Percentiles rank a stretch among this genome's conserved stretches.
Conservation (phyloP, 352 stramenopile genomes). For the Pythium chondricola region DNA sequence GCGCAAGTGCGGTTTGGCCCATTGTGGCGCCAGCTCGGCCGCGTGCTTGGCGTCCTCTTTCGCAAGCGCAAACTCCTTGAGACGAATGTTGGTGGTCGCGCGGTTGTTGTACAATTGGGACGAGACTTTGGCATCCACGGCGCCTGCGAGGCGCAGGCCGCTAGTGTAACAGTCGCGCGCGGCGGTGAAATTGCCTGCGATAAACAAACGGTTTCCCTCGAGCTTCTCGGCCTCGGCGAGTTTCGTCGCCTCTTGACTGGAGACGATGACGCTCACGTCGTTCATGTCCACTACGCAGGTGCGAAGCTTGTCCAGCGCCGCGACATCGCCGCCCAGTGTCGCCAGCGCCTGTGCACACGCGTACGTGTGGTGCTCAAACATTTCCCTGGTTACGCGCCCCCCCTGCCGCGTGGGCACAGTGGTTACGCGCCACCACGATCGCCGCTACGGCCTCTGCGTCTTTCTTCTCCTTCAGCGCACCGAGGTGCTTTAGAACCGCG, state of each 20-base stretch:
- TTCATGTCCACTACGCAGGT: neutral
- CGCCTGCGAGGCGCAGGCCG: neutral
- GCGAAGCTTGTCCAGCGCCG: neutral
- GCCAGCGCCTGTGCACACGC: neutral
- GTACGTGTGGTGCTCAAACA: neutral
- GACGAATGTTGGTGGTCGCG: neutral
- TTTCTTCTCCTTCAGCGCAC: neutral
- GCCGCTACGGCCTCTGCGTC: neutral
- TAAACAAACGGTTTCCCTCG: constrained; percentile 4
- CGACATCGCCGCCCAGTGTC: neutral
- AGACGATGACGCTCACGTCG: neutral
- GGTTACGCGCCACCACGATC: constrained; percentile 4
- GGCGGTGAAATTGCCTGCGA: neutral
- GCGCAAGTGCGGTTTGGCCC: constrained; percentile 4
- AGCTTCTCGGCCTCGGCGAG: neutral
- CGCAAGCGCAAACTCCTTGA: neutral
- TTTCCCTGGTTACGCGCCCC: neutral
- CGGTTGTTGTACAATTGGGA: constrained; percentile 2
- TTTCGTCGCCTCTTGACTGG: constrained; percentile 1
- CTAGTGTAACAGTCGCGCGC: neutral
- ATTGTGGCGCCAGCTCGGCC: neutral
- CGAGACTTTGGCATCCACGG: neutral
- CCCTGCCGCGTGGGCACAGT: constrained; percentile 1
- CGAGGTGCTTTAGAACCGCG: constrained; percentile 4
- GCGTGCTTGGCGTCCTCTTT: constrained; percentile 8